Evolutionary conservation across 2,329 filamentous ascomycete genomes (phyloP), one percentile per base, ranked within the genome.

Genomic region (Trichoderma endophyticum): DNA sequence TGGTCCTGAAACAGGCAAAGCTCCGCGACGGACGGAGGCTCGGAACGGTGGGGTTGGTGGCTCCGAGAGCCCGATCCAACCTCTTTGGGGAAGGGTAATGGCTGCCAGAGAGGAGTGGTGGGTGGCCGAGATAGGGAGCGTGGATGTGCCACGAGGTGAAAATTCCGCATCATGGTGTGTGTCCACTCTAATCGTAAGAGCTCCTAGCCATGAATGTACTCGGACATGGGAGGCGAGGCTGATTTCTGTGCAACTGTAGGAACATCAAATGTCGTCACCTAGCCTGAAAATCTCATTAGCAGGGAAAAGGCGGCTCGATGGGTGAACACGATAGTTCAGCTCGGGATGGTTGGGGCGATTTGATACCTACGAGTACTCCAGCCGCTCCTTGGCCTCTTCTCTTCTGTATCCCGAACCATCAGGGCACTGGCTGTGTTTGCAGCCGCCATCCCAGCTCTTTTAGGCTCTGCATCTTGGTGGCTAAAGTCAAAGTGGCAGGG

Each of bases 31-130:
- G 67, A 71, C 60, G 71, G 60, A 68, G 66, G 26, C 67, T 70
- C 71, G 71, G 71, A 71, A 72, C 34, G 71, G 71, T 72, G 71
- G 71, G 60, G 66, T 65, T 60, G 48, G 66, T 65, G 18, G 71
- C 66, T 65, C 67, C 71, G 32, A 34, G 64, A 68, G 57, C 39
- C 59, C 43, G 32, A 63, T 32, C 62, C 65, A 72, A 63, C 64
- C 36, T 43, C 43, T 67, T 56, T 43, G 21, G 48, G 71, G 21
- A 43, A 72, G 14, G 71, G n/a, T 24, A 21, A 24, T 64, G 59
- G 39, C 64, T 59, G 69, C 54, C 48, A 68, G 56, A 72, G 48
- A 39, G 24, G 30, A 34, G 43, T 57, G 56, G 56, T 30, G 39
- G 30, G 71, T 24, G 39, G 63, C 57, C 70, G 12, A 60, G 64